Evolutionary conservation across 1,284 basidiomycete genomes (phyloP), one percentile per base, ranked within the genome.

Genomic region (Marasmius sp.): DNA sequence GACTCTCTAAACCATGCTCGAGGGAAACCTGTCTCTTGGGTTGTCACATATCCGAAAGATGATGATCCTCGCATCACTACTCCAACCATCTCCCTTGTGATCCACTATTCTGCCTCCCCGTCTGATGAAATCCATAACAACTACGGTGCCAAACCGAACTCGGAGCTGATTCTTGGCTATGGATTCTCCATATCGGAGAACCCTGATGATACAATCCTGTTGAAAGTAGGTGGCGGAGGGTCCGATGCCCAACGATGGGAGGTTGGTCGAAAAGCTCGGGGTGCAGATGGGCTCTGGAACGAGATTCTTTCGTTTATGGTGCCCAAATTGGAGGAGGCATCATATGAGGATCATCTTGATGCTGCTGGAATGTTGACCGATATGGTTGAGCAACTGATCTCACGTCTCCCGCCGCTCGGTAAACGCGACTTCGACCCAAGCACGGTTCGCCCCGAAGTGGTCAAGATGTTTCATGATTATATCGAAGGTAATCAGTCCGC

Each of bases 121-220:
- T 83, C 80, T 45, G 67, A 79, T 16, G 90, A 97, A 72, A 77
- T 95, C n/a, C 89, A 90, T 79, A 97, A 96, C 76, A 96, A 95
- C 71, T 94, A 94, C 69, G 93, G 92, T 0, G 82, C 85, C 0
- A 94, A 94, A 73, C 87, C 93, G 0, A 96, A 95, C 72, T 84
- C 93, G 27, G 92, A 95, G 71, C 82, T 97, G 37, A 85, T 97
- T 52, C 81, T 97, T 3, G 92, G 90, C 2, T 97, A 96, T 70
- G 94, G 94, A 1, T 97, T 97, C 74, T 85, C 91, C 1, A 72
- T 95, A 1, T 75, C 81, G 1, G 68, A 81, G 34, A 95, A 96
- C 68, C 90, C 91, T 0, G 92, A 95, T 68, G 94, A 96, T 71
- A 89, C 89, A 0, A 89, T 95, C 62, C 80, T 91, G 0, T 83